A percentile compares a stretch with the other conserved stretches of the same genome.
phyloP scores from a whole-genome alignment of 108 stramenopile species.

The Nitzschia sp. region DNA sequence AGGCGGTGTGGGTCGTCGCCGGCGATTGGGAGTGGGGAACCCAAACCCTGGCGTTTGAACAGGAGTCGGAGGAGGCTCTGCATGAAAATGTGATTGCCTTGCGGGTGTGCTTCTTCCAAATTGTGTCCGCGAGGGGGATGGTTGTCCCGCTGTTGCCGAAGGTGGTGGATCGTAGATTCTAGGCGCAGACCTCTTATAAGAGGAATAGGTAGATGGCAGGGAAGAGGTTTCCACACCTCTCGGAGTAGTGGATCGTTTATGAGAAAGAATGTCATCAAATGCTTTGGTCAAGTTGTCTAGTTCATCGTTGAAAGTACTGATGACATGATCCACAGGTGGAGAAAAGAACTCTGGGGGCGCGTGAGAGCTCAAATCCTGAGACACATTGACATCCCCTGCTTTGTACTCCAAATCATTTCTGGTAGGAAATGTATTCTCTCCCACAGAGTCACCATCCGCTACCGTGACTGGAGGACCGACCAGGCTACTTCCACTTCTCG shows the following conservation, averaged over 20 bases:
- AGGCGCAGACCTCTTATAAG: neutral
- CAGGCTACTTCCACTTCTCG: constrained; percentile 10
- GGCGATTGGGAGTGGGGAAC: constrained; percentile 19
- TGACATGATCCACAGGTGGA: constrained; percentile 3
- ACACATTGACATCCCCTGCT: neutral
- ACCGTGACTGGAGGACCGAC: constrained; percentile 16
- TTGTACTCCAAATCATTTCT: neutral
- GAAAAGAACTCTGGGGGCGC: neutral
- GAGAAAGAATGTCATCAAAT: neutral
- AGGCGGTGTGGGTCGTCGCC: neutral
- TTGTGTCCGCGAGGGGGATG: constrained; percentile 19
- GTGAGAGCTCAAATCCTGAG: neutral
- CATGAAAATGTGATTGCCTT: constrained; percentile 1
- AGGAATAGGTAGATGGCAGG: neutral
- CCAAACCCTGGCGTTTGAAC: constrained; percentile 26
- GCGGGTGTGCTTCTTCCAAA: constrained; percentile 12
- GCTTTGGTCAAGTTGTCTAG: constrained; percentile 14
- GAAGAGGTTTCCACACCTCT: neutral
- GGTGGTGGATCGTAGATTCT: constrained; percentile 19
- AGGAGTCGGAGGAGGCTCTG: constrained; percentile 26
- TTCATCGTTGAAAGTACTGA: constrained; percentile 15
- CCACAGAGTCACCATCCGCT: constrained; percentile 9
- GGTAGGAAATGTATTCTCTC: constrained; percentile 1
- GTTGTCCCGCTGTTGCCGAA: neutral
- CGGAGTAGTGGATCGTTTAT: neutral